A percentile compares a stretch with the other conserved stretches of the same genome.
Evolutionary conservation across 441 rosid genomes (phyloP).

Genomic region (Pelargonium exstipulatum): DNA sequence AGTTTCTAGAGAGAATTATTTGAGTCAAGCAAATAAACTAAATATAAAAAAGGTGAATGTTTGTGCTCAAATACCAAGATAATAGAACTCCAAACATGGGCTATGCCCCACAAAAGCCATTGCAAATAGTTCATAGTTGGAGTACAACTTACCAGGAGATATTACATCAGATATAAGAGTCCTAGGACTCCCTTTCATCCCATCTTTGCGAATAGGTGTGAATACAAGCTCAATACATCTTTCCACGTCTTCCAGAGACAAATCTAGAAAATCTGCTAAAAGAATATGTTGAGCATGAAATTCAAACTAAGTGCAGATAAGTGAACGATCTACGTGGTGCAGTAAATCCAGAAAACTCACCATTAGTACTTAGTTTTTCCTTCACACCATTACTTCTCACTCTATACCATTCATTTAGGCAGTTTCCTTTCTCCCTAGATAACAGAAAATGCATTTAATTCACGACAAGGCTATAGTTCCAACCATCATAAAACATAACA

Average conservation of each 20-base stretch:
- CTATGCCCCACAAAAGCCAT: background rate
- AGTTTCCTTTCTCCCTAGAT: conserved; percentile 75
- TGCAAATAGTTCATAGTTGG: conserved; percentile 11
- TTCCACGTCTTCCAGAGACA: conserved; percentile 79
- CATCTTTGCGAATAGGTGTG: conserved; percentile 86
- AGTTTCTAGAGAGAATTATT: background rate
- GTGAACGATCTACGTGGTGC: background rate
- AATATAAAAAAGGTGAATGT: background rate
- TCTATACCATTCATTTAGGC: conserved; percentile 82
- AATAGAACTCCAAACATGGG: background rate
- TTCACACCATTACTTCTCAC: conserved; percentile 55
- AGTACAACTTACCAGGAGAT: conserved; percentile 59
- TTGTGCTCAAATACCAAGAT: conserved; percentile 9
- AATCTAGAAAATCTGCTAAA: conserved; percentile 70
- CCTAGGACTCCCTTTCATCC: conserved; percentile 58
- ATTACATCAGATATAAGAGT: conserved; percentile 59
- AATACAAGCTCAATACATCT: conserved; percentile 71
- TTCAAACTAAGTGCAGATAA: conserved; percentile 14
- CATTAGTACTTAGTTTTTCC: conserved; percentile 62
- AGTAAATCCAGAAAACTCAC: conserved; percentile 35
- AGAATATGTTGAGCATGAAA: conserved; percentile 20
- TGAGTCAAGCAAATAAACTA: background rate
- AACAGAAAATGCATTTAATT: conserved; percentile 22
- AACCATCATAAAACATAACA: conserved; percentile 16
- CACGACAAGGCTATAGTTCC: conserved; percentile 21